Evolutionary conservation across 2,329 filamentous ascomycete genomes (phyloP).

Genomic region (Zarea fungicola): DNA sequence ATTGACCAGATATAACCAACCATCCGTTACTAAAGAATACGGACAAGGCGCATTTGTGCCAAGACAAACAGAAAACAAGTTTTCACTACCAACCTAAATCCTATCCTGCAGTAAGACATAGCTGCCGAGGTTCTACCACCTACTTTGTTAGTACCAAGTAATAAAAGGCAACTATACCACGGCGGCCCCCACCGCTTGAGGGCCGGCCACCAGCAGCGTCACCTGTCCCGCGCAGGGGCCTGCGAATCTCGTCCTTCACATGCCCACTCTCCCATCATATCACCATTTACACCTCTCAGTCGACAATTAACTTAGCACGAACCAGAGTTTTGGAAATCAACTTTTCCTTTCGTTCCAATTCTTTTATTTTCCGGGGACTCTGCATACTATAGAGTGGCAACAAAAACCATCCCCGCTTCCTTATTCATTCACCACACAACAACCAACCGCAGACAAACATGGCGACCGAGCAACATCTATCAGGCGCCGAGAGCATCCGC

Average conservation of each 20-base stretch:
- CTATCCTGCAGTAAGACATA: neutral
- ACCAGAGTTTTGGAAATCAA: no score
- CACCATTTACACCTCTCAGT: neutral
- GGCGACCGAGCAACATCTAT: conserved; percentile 20
- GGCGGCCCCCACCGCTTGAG: neutral
- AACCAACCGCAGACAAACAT: conserved; percentile 5
- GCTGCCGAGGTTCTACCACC: conserved; percentile 20
- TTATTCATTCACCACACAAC: neutral
- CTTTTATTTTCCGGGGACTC: no score
- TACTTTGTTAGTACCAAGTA: no score
- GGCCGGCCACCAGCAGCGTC: neutral
- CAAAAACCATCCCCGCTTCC: neutral
- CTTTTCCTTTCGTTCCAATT: no score
- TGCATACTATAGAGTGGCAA: no score
- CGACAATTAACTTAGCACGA: neutral
- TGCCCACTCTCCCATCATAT: neutral
- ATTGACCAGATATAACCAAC: no score
- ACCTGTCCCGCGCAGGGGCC: neutral
- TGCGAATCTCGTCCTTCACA: neutral
- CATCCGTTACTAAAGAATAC: no score
- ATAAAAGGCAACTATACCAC: neutral
- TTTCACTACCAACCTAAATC: no score
- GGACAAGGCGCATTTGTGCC: no score
- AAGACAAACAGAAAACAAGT: no score
- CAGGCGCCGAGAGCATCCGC: conserved; percentile 34